These are phyloP conservation scores for Dactylellina haptotyla DNA, from an alignment of 2,329 filamentous ascomycete genomes.

Conservation along the genomic window DNA sequence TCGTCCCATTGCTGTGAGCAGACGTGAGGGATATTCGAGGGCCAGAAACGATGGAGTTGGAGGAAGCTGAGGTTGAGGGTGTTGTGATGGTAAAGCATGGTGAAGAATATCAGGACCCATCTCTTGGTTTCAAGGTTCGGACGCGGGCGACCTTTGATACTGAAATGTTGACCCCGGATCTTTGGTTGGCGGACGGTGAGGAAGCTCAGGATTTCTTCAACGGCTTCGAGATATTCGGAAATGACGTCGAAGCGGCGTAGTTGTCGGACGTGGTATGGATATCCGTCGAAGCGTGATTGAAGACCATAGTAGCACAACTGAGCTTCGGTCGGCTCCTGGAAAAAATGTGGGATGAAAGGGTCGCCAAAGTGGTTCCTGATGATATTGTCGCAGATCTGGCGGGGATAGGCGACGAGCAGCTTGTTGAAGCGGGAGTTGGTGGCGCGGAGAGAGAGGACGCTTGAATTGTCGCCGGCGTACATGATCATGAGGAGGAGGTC, in stretches of 20 bases:
- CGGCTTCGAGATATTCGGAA: constrained; percentile 36
- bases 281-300: constrained; percentile 31
- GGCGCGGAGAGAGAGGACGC: constrained; percentile 31
- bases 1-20: constrained; percentile 40
- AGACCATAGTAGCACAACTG: constrained; percentile 20
- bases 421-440: constrained; percentile 43
- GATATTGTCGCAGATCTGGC: constrained; percentile 45
- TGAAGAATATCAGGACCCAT: constrained; percentile 47
- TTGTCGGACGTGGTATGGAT: constrained; percentile 40
- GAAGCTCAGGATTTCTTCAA: constrained; percentile 37
- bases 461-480: constrained; percentile 31
- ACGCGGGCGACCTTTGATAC: constrained; percentile 34
- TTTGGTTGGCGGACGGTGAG: constrained; percentile 25
- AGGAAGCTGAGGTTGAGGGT: constrained; percentile 42
- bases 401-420: constrained; percentile 40
- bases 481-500: constrained; percentile 50
- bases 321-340: constrained; percentile 34
- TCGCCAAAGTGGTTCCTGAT: constrained; percentile 33
- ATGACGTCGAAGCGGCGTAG: constrained; percentile 35
- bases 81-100: constrained; percentile 48
- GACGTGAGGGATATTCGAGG: constrained; percentile 29
- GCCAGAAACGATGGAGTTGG: constrained; percentile 33
- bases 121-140: constrained; percentile 27
- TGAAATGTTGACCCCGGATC: constrained; percentile 43
- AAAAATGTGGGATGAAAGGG: constrained; percentile 40